phyloP scores from a whole-genome alignment of 108 stramenopile species.

The Nitzschia inconspicua region DNA sequence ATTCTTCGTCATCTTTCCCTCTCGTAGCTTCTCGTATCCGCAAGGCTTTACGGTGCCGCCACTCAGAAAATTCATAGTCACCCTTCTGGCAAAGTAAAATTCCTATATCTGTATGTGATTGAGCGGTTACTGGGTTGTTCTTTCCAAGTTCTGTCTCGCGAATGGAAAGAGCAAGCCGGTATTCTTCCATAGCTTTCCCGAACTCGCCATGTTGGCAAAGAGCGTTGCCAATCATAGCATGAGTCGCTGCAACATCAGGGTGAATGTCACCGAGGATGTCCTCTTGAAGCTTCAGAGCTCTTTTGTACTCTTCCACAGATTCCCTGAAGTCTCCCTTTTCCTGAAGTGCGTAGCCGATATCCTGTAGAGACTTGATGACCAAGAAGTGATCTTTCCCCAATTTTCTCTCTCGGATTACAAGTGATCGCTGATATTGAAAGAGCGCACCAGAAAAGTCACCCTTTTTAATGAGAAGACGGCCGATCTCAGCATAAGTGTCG shows the following conservation, averaged over 20 bases:
- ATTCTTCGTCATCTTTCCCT: constrained; percentile 32
- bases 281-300: constrained; percentile 27
- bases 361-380: constrained; percentile 26
- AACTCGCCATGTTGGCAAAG: constrained; percentile 24
- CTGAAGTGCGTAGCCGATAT: constrained; percentile 25
- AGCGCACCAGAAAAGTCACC: constrained; percentile 35
- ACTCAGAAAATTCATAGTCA: constrained; percentile 25
- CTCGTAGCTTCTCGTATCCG: constrained; percentile 24
- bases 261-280: constrained; percentile 22
- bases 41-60: constrained; percentile 26
- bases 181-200: constrained; percentile 26
- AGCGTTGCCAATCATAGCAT: constrained; percentile 22
- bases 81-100: constrained; percentile 25
- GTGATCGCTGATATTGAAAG: constrained; percentile 13
- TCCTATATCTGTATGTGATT: constrained; percentile 35
- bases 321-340: constrained; percentile 30
- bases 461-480: constrained; percentile 21
- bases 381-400: constrained; percentile 34
- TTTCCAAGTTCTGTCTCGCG: constrained; percentile 28
- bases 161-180: constrained; percentile 32
- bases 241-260: constrained; percentile 27
- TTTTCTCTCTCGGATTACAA: constrained; percentile 23
- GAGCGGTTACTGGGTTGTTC: constrained; percentile 19
- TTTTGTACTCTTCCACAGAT: constrained; percentile 14
- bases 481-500: constrained; percentile 22